Percentiles rank a stretch among this genome's conserved stretches.
Evolutionary conservation across 306 rosid genomes (phyloP).

Genomic region (Vigna angularis): DNA sequence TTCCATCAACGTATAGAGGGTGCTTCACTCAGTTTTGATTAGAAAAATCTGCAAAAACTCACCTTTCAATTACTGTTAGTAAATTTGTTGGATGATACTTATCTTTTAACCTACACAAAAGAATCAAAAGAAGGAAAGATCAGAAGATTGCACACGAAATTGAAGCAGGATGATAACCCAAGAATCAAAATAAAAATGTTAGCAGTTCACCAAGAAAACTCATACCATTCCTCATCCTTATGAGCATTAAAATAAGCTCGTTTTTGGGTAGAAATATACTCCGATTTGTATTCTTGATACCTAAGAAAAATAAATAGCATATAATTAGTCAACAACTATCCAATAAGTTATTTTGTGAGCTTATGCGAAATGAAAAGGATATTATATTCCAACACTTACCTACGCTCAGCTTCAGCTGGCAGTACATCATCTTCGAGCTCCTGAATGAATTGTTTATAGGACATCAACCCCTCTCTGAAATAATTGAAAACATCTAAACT

Average conservation of each 20-base stretch:
- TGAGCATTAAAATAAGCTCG: conserved; percentile 88
- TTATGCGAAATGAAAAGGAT: neutral
- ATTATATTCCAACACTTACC: conserved; percentile 55
- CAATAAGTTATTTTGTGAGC: conserved; percentile 9
- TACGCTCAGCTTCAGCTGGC: conserved; percentile 98
- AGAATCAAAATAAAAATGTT: neutral
- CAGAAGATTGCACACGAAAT: conserved; percentile 28
- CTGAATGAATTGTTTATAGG: conserved; percentile 98
- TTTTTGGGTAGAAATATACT: conserved; percentile 94
- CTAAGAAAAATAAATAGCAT: conserved; percentile 50
- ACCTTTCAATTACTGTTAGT: conserved; percentile 87
- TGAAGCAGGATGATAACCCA: conserved; percentile 19
- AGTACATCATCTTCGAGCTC: conserved; percentile 98
- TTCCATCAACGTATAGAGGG: conserved; percentile 32
- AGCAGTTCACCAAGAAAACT: neutral
- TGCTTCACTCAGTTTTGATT: conserved; percentile 16
- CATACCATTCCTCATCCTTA: conserved; percentile 94
- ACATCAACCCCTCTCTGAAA: conserved; percentile 98
- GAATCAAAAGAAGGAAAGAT: neutral
- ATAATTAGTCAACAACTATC: conserved; percentile 8
- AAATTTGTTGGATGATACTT: conserved; percentile 98
- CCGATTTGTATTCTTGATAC: conserved; percentile 95
- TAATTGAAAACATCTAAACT: conserved; percentile 37
- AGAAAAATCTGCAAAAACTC: conserved; percentile 40
- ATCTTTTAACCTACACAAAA: conserved; percentile 74